phyloP scores from a whole-genome alignment of 2,329 filamentous ascomycete species.

The Diaporthe citri region DNA sequence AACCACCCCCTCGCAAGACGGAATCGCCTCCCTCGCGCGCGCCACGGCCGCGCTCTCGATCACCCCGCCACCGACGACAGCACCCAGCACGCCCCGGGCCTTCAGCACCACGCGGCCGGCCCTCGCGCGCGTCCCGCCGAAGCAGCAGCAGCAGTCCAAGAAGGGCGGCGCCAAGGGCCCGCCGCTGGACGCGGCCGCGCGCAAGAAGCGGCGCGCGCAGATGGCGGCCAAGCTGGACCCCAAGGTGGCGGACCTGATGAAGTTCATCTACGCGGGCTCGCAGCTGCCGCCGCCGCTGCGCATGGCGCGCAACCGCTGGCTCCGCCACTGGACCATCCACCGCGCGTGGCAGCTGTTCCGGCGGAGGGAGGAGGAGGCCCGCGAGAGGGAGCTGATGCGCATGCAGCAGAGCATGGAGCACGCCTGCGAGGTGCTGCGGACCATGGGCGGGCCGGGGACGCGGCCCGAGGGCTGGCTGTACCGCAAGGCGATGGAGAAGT shows the following conservation, averaged over 20 bases:
- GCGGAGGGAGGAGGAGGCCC: conserved; percentile 73
- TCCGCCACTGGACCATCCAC: conserved; percentile 99
- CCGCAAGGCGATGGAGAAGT: conserved; percentile 91
- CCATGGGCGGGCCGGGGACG: conserved; percentile 67
- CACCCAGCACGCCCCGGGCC: conserved; percentile 4
- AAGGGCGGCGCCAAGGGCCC: conserved; percentile 40
- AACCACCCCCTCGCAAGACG: background rate
- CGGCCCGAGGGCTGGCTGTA: conserved; percentile 81
- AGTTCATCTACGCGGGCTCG: conserved; percentile 49
- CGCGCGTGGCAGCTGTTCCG: conserved; percentile 91
- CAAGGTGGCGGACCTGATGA: conserved; percentile 50
- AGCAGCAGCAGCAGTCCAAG: conserved; percentile 69
- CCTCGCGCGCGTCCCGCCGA: conserved; percentile 57
- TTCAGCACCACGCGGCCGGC: conserved; percentile 29
- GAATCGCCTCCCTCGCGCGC: background rate
- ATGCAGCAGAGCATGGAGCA: conserved; percentile 85
- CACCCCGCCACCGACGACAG: background rate
- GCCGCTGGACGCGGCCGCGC: conserved; percentile 30
- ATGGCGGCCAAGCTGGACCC: conserved; percentile 46
- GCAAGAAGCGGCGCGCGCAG: conserved; percentile 40
- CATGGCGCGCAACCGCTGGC: conserved; percentile 86
- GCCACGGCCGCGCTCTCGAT: conserved; percentile 16
- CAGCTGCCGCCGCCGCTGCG: conserved; percentile 75
- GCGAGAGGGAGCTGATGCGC: conserved; percentile 79
- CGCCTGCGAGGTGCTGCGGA: conserved; percentile 87